Percentiles rank a stretch among this genome's conserved stretches.
Evolutionary conservation across 345 rosid genomes (phyloP).

Genomic region (Sonneratia caseolaris): DNA sequence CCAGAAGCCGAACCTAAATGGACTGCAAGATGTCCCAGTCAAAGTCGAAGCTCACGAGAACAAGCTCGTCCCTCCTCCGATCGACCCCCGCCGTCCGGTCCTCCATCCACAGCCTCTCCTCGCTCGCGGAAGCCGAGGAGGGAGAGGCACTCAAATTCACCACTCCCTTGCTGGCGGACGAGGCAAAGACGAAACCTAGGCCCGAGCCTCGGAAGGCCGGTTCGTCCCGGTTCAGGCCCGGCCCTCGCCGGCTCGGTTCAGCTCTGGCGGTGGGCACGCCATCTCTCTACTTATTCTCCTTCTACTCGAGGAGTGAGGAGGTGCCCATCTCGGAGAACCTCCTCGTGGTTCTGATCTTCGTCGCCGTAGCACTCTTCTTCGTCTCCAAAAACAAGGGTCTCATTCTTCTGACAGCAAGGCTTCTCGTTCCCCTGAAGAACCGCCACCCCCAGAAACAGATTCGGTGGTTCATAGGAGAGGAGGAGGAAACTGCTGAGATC

Average conservation of each 20-base stretch:
- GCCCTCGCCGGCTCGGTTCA: constrained; percentile 50
- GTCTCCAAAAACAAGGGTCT: constrained; percentile 61
- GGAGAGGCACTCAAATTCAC: constrained; percentile 16
- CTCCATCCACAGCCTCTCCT: constrained; percentile 71
- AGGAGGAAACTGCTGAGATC: constrained; percentile 7
- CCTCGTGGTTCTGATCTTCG: constrained; percentile 54
- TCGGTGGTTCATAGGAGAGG: constrained; percentile 81
- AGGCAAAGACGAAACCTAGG: constrained; percentile 20
- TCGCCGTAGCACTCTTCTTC: constrained; percentile 71
- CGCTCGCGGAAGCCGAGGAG: constrained; percentile 49
- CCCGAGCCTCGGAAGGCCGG: background rate
- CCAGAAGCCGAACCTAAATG: constrained; percentile 20
- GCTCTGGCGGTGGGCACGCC: constrained; percentile 45
- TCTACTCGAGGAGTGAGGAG: constrained; percentile 46
- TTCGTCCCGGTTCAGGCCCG: constrained; percentile 15
- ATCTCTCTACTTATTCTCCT: constrained; percentile 34
- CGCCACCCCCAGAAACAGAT: constrained; percentile 50
- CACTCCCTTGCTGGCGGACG: constrained; percentile 27
- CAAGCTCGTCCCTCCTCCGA: constrained; percentile 75
- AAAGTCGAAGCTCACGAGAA: constrained; percentile 61
- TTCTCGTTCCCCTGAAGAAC: constrained; percentile 22
- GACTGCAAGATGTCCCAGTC: constrained; percentile 51
- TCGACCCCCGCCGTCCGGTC: constrained; percentile 79
- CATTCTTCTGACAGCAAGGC: constrained; percentile 22
- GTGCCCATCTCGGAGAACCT: constrained; percentile 70